phyloP scores from a whole-genome alignment of 2,329 filamentous ascomycete genomes.

The Penicillium corylophilum region DNA sequence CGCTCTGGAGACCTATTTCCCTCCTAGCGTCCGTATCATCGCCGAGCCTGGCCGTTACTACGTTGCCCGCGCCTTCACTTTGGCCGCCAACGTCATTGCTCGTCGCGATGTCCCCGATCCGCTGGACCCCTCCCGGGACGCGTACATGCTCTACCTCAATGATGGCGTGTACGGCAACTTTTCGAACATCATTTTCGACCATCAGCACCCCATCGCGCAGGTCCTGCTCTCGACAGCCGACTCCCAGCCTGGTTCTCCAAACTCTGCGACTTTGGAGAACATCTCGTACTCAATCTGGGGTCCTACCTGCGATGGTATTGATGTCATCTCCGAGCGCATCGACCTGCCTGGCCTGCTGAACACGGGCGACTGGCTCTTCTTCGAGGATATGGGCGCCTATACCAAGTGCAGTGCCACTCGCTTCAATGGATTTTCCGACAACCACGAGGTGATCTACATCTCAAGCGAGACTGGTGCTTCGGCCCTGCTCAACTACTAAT shows the following conservation, averaged over 20 bases:
- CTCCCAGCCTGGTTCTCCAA: conserved; percentile 57
- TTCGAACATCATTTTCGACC: conserved; percentile 98
- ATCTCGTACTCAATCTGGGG: conserved; percentile 96
- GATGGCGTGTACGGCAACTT: conserved; percentile 99
- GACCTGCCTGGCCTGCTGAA: conserved; percentile 74
- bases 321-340: conserved; percentile 83
- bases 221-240: conserved; percentile 66
- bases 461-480: conserved; percentile 87
- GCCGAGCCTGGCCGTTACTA: conserved; percentile 97
- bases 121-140: conserved; percentile 45
- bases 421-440: conserved; percentile 95
- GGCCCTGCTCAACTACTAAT: conserved; percentile 62
- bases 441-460: conserved; percentile 90
- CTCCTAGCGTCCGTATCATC: conserved; percentile 78
- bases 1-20: conserved; percentile 86
- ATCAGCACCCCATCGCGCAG: conserved; percentile 85
- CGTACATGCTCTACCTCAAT: conserved; percentile 97
- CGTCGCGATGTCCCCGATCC: conserved; percentile 82
- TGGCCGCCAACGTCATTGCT: conserved; percentile 94
- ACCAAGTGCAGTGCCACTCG: conserved; percentile 96
- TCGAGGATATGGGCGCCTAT: conserved; percentile 98
- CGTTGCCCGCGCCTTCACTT: conserved; percentile 86
- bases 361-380: conserved; percentile 97
- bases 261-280: conserved; percentile 43
- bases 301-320: conserved; percentile 95